Evolutionary conservation across 352 stramenopile genomes (phyloP), one percentile per base, ranked within the genome.

Genomic region (Peronospora destructor): DNA sequence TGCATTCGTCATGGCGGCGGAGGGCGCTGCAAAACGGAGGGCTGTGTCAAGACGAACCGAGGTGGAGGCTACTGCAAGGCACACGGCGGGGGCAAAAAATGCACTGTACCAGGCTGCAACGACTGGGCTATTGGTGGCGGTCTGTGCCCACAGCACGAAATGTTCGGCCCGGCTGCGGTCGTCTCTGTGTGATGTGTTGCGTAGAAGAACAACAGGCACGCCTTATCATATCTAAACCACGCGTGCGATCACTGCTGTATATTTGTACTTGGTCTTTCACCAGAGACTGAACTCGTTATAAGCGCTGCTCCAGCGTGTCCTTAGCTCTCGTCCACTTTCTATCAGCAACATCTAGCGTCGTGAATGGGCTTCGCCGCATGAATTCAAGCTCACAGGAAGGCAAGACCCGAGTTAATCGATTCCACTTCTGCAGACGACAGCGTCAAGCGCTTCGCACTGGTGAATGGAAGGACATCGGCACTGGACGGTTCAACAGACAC

Each of bases 1-100:
- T 95, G 84, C 50, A 92, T 91, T 52, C 71, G 68, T 19, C 84
- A 95, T 44, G 84, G 84, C 34, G 82, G 82, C 13, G 83, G 84
- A 17, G 69, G 76, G 0, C 66, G 65, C 14, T 93, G 82, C 61
- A 81, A 80, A 53, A 69, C 66, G 0, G 67, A 86, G 5, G 73
- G 59, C 4, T 93, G 82, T 44, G 48, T 66, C 10, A 88, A 88
- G 53, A 80, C 78, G n/a, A 85, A 88, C 44, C 77, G 81, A 14
- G 81, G 81, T 9, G 81, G 81, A 30, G 79, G 79, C 19, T 80
- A 76, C 52, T 92, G 81, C 62, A 89, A 89, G 41, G 73, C 67
- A 3, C 81, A 92, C 45, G 81, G 81, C 41, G 81, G 81, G 10
- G 81, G 81, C 17, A 89, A 87, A 60, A 88, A 89, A 59, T 92